phyloP scores from a whole-genome alignment of 2,329 filamentous ascomycete species.

The Colletotrichum echinochloae region DNA sequence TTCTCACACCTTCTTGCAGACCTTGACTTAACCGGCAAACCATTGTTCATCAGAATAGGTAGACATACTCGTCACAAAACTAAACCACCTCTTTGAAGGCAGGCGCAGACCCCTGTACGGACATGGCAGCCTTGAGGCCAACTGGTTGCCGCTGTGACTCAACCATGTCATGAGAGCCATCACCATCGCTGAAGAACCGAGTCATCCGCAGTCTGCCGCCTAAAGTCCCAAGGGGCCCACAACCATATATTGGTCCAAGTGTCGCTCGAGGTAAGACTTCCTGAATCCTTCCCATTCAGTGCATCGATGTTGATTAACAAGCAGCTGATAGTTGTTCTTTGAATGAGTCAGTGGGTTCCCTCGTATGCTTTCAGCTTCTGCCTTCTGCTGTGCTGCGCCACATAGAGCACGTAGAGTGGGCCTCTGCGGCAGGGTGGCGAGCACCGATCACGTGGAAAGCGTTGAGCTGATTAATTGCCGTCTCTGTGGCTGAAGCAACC shows the following conservation, averaged over 20 bases:
- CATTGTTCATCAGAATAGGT: too few species aligned
- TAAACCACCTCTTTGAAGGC: neutral
- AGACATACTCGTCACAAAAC: neutral
- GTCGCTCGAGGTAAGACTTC: conserved; percentile 5
- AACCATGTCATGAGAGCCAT: neutral
- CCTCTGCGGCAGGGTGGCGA: conserved; percentile 24
- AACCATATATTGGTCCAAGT: conserved; percentile 11
- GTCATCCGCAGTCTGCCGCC: conserved; percentile 27
- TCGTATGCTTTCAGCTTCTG: conserved; percentile 25
- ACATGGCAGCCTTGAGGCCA: conserved; percentile 25
- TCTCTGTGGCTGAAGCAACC: conserved; percentile 24
- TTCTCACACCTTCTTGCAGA: neutral
- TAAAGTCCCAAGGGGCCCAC: conserved; percentile 12
- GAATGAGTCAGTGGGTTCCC: conserved; percentile 25
- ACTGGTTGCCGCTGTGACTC: conserved; percentile 28
- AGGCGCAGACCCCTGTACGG: neutral
- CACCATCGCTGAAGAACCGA: neutral
- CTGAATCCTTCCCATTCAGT: neutral
- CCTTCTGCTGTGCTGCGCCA: conserved; percentile 8
- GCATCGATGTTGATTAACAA: neutral
- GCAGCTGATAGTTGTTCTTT: neutral
- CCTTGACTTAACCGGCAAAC: neutral
- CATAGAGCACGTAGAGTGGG: conserved; percentile 14
- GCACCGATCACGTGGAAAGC: conserved; percentile 23
- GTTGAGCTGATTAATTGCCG: conserved; percentile 11